phyloP scores from a whole-genome alignment of 1,284 basidiomycete genomes.

The Ganoderma lingzhi region DNA sequence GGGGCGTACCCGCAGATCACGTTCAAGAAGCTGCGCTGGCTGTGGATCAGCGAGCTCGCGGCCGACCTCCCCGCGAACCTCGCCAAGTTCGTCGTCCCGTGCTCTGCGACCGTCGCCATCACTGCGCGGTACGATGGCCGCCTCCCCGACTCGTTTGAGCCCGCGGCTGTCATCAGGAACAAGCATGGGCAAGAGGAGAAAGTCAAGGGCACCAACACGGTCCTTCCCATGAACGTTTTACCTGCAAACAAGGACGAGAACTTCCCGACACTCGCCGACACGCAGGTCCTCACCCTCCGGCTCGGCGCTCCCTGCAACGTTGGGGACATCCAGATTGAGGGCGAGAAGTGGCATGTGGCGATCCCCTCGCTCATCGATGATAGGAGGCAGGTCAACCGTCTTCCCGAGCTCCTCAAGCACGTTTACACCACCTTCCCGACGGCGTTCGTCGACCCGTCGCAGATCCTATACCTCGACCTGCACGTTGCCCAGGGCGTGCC shows the following conservation, averaged over 20 bases:
- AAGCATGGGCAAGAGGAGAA: background rate
- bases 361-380: slow-evolving; percentile 15
- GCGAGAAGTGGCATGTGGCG: slow-evolving; percentile 11
- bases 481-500: slow-evolving; percentile 16
- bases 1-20: background rate
- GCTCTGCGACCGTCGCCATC: slow-evolving; percentile 1
- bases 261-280: slow-evolving; percentile 7
- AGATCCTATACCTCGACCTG: slow-evolving; percentile 15
- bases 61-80: slow-evolving; percentile 19
- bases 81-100: slow-evolving; percentile 11
- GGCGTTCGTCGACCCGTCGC: slow-evolving; percentile 8
- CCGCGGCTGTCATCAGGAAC: background rate
- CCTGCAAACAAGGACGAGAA: slow-evolving; percentile 8
- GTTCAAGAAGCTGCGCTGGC: slow-evolving; percentile 13
- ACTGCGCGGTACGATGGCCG: slow-evolving; percentile 16
- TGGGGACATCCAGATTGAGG: slow-evolving; percentile 10
- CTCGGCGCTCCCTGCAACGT: slow-evolving; percentile 13
- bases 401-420: slow-evolving; percentile 15
- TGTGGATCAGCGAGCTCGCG: slow-evolving; percentile 17
- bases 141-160: slow-evolving; percentile 13
- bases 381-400: background rate
- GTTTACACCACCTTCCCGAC: slow-evolving; percentile 11
- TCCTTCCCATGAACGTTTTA: slow-evolving; percentile 15
- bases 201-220: slow-evolving; percentile 5
- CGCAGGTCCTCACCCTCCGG: slow-evolving; percentile 3